Percentiles rank a stretch among this genome's conserved stretches.
phyloP scores from a whole-genome alignment of 2,329 filamentous ascomycete genomes.

The Stagonosporopsis chrysanthemi region DNA sequence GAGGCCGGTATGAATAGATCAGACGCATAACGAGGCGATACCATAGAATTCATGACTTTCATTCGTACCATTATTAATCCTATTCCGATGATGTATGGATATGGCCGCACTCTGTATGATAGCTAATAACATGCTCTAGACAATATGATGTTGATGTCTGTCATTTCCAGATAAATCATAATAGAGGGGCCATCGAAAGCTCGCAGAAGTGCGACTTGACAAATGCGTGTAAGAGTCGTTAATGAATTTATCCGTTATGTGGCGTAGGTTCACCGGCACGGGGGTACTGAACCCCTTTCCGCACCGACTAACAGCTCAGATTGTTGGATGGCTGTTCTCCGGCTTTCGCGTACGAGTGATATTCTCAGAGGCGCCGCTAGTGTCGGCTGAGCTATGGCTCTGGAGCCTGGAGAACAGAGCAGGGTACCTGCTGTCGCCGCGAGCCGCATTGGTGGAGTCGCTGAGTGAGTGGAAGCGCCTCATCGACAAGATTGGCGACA shows the following conservation, averaged over 20 bases:
- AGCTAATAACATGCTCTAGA: background rate
- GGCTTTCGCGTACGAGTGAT: slow-evolving; percentile 13
- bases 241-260: no score
- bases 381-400: background rate
- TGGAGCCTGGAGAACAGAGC: background rate
- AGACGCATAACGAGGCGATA: slow-evolving; percentile 15
- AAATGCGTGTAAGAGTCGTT: background rate
- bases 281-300: no score
- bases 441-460: slow-evolving; percentile 21
- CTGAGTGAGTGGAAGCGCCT: slow-evolving; percentile 26
- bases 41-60: slow-evolving; percentile 18
- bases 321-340: slow-evolving; percentile 17
- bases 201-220: no score
- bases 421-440: background rate
- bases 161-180: background rate
- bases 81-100: background rate
- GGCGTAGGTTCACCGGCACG: no score
- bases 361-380: slow-evolving; percentile 1
- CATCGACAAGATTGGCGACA: slow-evolving; percentile 17
- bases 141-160: background rate
- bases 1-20: background rate
- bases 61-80: background rate
- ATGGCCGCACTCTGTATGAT: background rate
- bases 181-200: background rate
- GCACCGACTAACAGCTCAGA: background rate